Base-by-base conservation (phyloP, 805 yeast genomes). In the Lipomyces spencermartinsiae region DNA sequence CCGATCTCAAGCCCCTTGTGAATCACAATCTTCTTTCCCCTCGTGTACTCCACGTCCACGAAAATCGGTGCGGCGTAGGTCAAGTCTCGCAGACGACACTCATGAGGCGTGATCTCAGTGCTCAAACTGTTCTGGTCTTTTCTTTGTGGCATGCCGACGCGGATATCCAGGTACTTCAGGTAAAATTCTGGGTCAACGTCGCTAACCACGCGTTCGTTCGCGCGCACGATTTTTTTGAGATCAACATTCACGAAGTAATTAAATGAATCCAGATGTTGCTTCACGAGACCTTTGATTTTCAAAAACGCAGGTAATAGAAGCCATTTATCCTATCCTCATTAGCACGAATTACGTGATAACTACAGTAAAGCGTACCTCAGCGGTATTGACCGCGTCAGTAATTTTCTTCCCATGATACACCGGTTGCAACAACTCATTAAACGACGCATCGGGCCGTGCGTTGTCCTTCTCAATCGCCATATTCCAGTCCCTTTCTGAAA, bases 161-260 rank as follows among this genome's bases (percentile, higher is more conserved):
- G 84, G 73, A 95, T 95, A 78, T 95, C 98, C 67, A 92, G 83
- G 78, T 95, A 95, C 75, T 92, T 94, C 77, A 95, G 83, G 75
- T 94, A 95, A 76, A 95, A 95, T 76, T 93, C 97, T 0, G 99
- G 99, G 80, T 94, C 98, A 49, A 95, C 98, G 79, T 95, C 99
- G 74, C 95, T 89, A 34, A 95, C 82, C 53, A 95, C 93, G 63
- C 86, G 80, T 80, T 93, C 93, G 78, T 95, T 95, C 16, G 99
- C 99, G 73, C 86, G 83, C 68, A 95, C 90, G 78, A 95, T 95
- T 77, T 95, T 94, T 80, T 91, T 92, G 78, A 95, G 84, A 77
- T 95, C 99, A 6, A 87, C 88, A 75, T 95, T 98, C 22, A 95
- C 97, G 78, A 95, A 95, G 80, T 92, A 95, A 77, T 95, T 94